Percentiles rank a stretch among this genome's conserved stretches.
phyloP scores from a whole-genome alignment of 495 filamentous ascomycete genomes.

The Aspergillus heteromorphus region DNA sequence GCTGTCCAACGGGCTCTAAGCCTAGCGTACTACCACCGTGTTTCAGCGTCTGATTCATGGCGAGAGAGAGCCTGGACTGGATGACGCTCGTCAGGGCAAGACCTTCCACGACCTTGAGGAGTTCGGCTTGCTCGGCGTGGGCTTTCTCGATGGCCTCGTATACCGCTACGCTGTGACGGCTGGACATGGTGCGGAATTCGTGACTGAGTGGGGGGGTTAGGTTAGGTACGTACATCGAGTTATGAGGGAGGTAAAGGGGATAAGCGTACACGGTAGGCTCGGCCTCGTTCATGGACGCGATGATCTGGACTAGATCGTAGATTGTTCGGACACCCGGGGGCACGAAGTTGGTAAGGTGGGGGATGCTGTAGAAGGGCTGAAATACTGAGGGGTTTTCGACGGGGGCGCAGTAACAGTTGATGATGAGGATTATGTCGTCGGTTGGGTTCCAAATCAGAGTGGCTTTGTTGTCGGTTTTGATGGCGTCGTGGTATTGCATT shows the following conservation, averaged over 20 bases:
- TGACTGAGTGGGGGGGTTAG: not conserved
- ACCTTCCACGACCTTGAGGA: not conserved
- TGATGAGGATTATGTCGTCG: slow-evolving; percentile 10
- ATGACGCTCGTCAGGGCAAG: slow-evolving; percentile 2
- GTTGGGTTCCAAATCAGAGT: slow-evolving; percentile 10
- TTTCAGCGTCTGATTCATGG: slow-evolving; percentile 1
- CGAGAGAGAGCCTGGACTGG: slow-evolving; percentile 5
- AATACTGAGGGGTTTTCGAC: slow-evolving; percentile 17
- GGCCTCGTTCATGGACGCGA: slow-evolving; percentile 1
- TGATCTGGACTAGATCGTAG: slow-evolving; percentile 9
- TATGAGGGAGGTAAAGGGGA: not conserved
- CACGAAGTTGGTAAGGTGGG: slow-evolving; percentile 6
- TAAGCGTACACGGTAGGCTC: not conserved
- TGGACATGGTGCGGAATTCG: slow-evolving; percentile 19
- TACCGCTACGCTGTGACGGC: slow-evolving; percentile 34
- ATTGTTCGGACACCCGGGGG: slow-evolving; percentile 9
- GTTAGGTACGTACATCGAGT: not conserved
- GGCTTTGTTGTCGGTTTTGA: slow-evolving; percentile 17
- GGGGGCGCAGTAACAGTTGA: slow-evolving; percentile 20
- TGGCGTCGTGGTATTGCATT: slow-evolving; percentile 11
- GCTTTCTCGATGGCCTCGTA: slow-evolving; percentile 31
- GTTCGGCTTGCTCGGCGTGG: not conserved
- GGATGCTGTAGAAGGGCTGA: slow-evolving; percentile 15
- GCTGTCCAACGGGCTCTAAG: slow-evolving; percentile 1
- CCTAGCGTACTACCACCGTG: not conserved